Percentiles rank a stretch among this genome's conserved stretches.
phyloP scores from a whole-genome alignment of 495 filamentous ascomycete genomes.

The Aspergillus heteromorphus region DNA sequence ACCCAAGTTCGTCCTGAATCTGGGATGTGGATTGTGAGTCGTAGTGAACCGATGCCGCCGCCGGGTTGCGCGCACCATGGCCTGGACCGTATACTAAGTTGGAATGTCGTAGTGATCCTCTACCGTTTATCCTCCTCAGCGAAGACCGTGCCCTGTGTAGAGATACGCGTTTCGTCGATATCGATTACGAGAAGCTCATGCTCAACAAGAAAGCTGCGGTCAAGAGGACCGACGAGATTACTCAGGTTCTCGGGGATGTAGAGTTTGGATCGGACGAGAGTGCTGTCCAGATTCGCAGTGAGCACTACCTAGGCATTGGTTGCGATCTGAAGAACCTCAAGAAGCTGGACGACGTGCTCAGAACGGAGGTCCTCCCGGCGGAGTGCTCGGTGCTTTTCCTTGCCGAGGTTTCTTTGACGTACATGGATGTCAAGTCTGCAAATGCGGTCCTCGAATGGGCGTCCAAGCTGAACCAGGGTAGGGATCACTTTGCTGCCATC shows the following conservation, averaged over 20 bases:
- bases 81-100: conserved; percentile 22
- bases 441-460: conserved; percentile 71
- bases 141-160: conserved; percentile 51
- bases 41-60: conserved; percentile 21
- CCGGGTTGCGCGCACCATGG: background rate
- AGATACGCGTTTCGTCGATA: conserved; percentile 68
- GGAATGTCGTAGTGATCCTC: conserved; percentile 62
- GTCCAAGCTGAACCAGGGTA: conserved; percentile 57
- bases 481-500: background rate
- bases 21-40: conserved; percentile 87
- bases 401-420: conserved; percentile 86
- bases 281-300: conserved; percentile 53
- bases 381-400: conserved; percentile 66
- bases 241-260: conserved; percentile 43
- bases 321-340: conserved; percentile 71
- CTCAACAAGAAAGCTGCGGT: conserved; percentile 66
- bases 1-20: conserved; percentile 72
- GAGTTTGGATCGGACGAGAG: conserved; percentile 37
- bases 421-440: conserved; percentile 75
- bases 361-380: conserved; percentile 45
- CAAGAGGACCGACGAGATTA: conserved; percentile 52
- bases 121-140: conserved; percentile 78
- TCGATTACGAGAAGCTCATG: conserved; percentile 83
- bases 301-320: conserved; percentile 71
- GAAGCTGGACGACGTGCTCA: conserved; percentile 52